Conservation (phyloP, 139 green algal genomes). For the Spirogloea muscicola region DNA sequence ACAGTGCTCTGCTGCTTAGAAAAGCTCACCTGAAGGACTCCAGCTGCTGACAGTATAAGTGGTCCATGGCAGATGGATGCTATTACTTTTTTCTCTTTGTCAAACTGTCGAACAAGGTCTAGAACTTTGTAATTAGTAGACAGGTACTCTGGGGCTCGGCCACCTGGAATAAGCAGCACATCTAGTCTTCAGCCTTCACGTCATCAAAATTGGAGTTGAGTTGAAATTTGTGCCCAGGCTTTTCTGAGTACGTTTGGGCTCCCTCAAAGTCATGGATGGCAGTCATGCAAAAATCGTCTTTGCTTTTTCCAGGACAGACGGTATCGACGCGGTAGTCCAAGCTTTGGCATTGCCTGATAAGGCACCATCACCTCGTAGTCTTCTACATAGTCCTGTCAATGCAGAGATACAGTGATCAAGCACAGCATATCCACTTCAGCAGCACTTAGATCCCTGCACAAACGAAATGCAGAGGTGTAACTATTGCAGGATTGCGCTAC, state of each 20-base stretch:
- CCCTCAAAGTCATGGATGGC: conserved; percentile 47
- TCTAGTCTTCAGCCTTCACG: conserved; percentile 37
- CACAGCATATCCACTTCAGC: conserved; percentile 1
- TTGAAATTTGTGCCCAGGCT: conserved; percentile 37
- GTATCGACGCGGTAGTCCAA: conserved; percentile 35
- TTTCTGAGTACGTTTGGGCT: conserved; percentile 46
- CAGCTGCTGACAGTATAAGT: conserved; percentile 37
- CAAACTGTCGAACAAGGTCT: conserved; percentile 24
- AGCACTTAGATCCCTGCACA: too few relatives aligned
- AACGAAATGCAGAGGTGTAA: too few relatives aligned
- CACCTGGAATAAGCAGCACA: conserved; percentile 31
- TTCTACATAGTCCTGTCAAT: conserved; percentile 44
- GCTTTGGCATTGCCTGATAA: conserved; percentile 23
- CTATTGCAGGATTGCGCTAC: too few relatives aligned
- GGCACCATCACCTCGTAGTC: conserved; percentile 49
- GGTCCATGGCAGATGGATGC: conserved; percentile 44
- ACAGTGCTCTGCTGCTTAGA: too few relatives aligned
- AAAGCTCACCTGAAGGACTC: conserved; percentile 35
- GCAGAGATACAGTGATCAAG: neutral
- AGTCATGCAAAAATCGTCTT: conserved; percentile 22
- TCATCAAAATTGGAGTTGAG: conserved; percentile 19
- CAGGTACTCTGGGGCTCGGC: conserved; percentile 45
- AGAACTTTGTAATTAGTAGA: conserved; percentile 32
- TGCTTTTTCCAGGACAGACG: conserved; percentile 31
- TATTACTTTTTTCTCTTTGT: conserved; percentile 2